A percentile compares a stretch with the other conserved stretches of the same genome.
Conservation (phyloP, 192 early-diverging fungal genomes). For the Umbelopsis vinacea region DNA sequence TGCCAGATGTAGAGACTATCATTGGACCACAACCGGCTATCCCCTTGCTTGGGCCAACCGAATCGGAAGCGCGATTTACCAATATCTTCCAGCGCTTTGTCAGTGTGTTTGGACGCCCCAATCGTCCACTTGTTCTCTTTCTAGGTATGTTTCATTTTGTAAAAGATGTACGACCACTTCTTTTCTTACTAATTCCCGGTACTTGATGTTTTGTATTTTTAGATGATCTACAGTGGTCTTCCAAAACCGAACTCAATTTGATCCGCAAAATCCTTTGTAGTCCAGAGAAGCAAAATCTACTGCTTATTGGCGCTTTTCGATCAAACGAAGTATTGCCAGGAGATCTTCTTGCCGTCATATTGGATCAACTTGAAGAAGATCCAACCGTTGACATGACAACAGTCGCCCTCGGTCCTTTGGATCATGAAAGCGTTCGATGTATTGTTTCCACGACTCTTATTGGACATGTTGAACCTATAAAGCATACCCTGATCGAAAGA, state of each 20-base stretch:
- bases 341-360: constrained; percentile 18
- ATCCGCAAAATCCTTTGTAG: constrained; percentile 31
- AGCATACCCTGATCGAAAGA: background rate
- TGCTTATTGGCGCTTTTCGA: constrained; percentile 33
- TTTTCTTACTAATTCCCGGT: background rate
- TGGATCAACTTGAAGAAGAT: constrained; percentile 17
- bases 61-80: constrained; percentile 32
- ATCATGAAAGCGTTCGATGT: background rate
- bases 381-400: background rate
- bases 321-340: constrained; percentile 33
- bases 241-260: constrained; percentile 28
- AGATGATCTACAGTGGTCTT: constrained; percentile 45
- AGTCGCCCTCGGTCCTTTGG: constrained; percentile 10
- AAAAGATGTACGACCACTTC: too few relatives aligned
- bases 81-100: constrained; percentile 39
- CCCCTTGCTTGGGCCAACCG: constrained; percentile 27
- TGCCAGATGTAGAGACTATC: constrained; percentile 34
- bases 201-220: background rate
- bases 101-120: constrained; percentile 28
- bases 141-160: constrained; percentile 2
- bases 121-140: constrained; percentile 35
- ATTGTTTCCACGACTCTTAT: constrained; percentile 12
- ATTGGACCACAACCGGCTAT: constrained; percentile 34
- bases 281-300: constrained; percentile 17
- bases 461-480: constrained; percentile 7